Percentiles rank a stretch among this genome's conserved stretches.
Conservation (phyloP, 1,139 yeast species). For the Nematodospora anomalae region DNA sequence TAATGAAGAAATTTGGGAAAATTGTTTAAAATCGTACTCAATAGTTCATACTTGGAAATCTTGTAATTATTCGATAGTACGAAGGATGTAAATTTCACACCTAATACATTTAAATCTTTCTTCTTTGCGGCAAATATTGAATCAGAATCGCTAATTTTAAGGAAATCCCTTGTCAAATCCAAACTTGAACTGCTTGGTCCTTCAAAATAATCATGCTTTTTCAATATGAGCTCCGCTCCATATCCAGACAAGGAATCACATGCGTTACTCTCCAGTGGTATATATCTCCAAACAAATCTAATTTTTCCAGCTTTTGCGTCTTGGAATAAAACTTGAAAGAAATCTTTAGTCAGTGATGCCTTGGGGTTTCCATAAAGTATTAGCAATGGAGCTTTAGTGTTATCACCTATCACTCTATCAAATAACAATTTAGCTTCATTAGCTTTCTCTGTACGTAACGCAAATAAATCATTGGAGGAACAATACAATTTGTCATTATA, state of each 20-base stretch:
- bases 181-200: not conserved
- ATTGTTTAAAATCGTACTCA: slow-evolving; percentile 43
- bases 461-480: slow-evolving; percentile 66
- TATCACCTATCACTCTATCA: slow-evolving; percentile 61
- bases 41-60: slow-evolving; percentile 28
- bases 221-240: slow-evolving; percentile 63
- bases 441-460: slow-evolving; percentile 36
- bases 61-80: slow-evolving; percentile 31
- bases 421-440: slow-evolving; percentile 34
- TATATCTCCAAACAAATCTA: slow-evolving; percentile 74
- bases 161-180: slow-evolving; percentile 14
- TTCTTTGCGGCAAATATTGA: slow-evolving; percentile 27
- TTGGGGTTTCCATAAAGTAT: slow-evolving; percentile 54
- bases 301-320: slow-evolving; percentile 67
- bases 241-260: slow-evolving; percentile 56
- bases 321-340: slow-evolving; percentile 58
- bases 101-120: slow-evolving; percentile 39
- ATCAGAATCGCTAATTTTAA: slow-evolving; percentile 11
- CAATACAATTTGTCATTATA: slow-evolving; percentile 59
- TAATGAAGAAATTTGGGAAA: slow-evolving; percentile 51
- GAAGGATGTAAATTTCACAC: slow-evolving; percentile 46
- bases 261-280: slow-evolving; percentile 28
- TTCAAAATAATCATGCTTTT: slow-evolving; percentile 18
- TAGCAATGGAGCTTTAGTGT: slow-evolving; percentile 39
- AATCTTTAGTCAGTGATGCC: slow-evolving; percentile 49